These are phyloP conservation scores for Helicostylum pulchrum DNA, from an alignment of 192 early-diverging fungal genomes.

Conservation along the genomic window DNA sequence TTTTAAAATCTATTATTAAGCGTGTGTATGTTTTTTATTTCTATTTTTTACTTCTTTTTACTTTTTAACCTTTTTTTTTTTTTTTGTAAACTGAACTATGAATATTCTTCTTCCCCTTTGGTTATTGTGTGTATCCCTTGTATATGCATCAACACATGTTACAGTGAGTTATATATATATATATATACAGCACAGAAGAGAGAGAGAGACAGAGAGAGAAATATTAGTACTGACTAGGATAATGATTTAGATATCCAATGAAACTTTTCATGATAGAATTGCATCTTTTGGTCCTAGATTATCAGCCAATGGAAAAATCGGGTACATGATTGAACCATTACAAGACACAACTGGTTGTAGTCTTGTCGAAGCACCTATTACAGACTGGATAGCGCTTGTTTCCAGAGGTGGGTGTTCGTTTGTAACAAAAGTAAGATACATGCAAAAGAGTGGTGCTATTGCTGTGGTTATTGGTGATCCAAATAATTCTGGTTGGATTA, in stretches of 20 bases:
- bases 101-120: constrained; percentile 5
- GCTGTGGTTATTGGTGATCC: constrained; percentile 89
- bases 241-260: constrained; percentile 48
- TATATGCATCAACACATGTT: constrained; percentile 18
- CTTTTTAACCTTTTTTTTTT: not conserved
- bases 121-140: constrained; percentile 5
- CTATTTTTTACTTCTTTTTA: constrained; percentile 8
- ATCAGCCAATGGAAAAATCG: constrained; percentile 66
- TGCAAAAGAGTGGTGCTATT: constrained; percentile 81
- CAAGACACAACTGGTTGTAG: constrained; percentile 60
- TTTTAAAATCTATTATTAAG: not conserved
- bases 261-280: constrained; percentile 58
- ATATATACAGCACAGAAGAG: too few relatives aligned
- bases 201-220: not conserved
- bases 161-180: not conserved
- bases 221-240: not conserved
- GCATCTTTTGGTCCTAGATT: constrained; percentile 86
- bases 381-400: constrained; percentile 80
- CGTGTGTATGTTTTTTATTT: constrained; percentile 10
- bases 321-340: constrained; percentile 53
- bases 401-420: constrained; percentile 88
- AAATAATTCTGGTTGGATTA: constrained; percentile 69
- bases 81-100: not conserved
- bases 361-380: constrained; percentile 33
- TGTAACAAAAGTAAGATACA: constrained; percentile 84